These are phyloP conservation scores for Truncatella angustata DNA, from an alignment of 2,329 filamentous ascomycete species.

Conservation along the genomic window DNA sequence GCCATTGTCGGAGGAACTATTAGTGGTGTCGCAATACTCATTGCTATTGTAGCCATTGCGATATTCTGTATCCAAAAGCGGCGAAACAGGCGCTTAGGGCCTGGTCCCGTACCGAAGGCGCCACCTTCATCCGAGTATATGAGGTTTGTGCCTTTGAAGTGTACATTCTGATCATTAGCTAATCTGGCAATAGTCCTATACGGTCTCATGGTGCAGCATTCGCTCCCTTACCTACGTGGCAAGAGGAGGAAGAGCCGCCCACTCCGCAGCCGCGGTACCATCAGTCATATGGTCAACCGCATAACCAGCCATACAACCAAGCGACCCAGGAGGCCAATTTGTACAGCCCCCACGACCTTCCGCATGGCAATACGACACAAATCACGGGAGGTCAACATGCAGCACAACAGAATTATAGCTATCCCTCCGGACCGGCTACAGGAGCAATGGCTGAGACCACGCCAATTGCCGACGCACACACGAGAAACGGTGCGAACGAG, in stretches of 20 bases:
- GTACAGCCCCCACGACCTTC: neutral
- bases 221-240: slow-evolving; percentile 33
- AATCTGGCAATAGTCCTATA: slow-evolving; percentile 20
- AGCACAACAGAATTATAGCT: slow-evolving; percentile 23
- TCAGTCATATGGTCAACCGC: slow-evolving; percentile 7
- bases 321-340: neutral
- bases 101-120: slow-evolving; percentile 32
- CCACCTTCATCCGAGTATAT: slow-evolving; percentile 37
- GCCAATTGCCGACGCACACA: slow-evolving; percentile 23
- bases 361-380: slow-evolving; percentile 11
- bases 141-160: slow-evolving; percentile 30
- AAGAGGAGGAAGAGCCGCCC: slow-evolving; percentile 30
- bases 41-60: slow-evolving; percentile 38
- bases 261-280: slow-evolving; percentile 17
- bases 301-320: neutral
- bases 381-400: slow-evolving; percentile 15
- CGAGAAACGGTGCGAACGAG: slow-evolving; percentile 26
- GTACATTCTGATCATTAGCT: neutral
- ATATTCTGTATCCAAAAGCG: slow-evolving; percentile 45
- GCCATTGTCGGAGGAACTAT: slow-evolving; percentile 55
- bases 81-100: slow-evolving; percentile 38
- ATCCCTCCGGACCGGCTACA: slow-evolving; percentile 20
- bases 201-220: slow-evolving; percentile 34
- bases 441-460: slow-evolving; percentile 23
- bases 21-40: slow-evolving; percentile 46